phyloP scores from a whole-genome alignment of 192 early-diverging fungal species.

The Paraglomus brasilianum region DNA sequence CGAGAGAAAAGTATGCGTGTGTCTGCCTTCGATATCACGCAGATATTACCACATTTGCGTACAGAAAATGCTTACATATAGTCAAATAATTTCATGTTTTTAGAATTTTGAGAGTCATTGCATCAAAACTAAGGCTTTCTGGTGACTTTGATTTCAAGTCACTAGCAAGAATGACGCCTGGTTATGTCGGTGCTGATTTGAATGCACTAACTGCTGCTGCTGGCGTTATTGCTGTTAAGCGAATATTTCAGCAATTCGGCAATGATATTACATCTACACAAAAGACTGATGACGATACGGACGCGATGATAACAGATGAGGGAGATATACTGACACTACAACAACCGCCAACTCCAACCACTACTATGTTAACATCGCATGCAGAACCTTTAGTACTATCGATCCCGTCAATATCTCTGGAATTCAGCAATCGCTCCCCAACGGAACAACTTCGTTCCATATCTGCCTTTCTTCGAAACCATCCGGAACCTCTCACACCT shows the following conservation, averaged over 20 bases:
- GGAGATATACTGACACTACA: not conserved
- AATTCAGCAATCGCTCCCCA: constrained; percentile 38
- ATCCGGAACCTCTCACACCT: constrained; percentile 71
- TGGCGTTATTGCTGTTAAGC: constrained; percentile 87
- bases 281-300: constrained; percentile 18
- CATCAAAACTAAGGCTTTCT: constrained; percentile 70
- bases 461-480: constrained; percentile 66
- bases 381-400: not conserved
- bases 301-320: not conserved
- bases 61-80: not conserved
- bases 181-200: constrained; percentile 97
- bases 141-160: constrained; percentile 81
- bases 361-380: not conserved
- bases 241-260: constrained; percentile 59
- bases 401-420: not conserved
- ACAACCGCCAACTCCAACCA: not conserved
- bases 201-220: constrained; percentile 88
- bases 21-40: constrained; percentile 15
- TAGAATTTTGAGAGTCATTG: constrained; percentile 77
- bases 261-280: constrained; percentile 24
- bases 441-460: constrained; percentile 63
- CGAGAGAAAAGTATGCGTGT: constrained; percentile 68
- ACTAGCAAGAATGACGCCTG: constrained; percentile 90
- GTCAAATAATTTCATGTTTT: no score
- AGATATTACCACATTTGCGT: constrained; percentile 26